Base-by-base conservation (phyloP, 257 asterid genomes). In the Mentha longifolia region DNA sequence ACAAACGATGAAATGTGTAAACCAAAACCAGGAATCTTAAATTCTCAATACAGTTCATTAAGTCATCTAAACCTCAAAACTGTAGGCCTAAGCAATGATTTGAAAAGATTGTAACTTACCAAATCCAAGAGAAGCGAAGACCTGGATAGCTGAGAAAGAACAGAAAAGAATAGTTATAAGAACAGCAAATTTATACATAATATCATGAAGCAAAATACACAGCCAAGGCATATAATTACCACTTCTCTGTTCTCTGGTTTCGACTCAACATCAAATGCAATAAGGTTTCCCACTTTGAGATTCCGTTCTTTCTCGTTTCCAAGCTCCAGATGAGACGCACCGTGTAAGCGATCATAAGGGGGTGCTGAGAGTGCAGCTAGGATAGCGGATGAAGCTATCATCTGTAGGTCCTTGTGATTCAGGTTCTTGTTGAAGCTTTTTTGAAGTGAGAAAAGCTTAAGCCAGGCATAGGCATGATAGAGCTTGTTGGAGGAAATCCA, bases 391-490 rank as follows among this genome's bases (percentile, higher is more conserved):
- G 77, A 72, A 16, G 77, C 77, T 51, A 72, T 72, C 64, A 63
- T 25, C 83, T 91, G 97, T 82, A 93, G 73, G 77, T 93, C 98
- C 79, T 89, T 93, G 82, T 93, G 98, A 77, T 83, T 89, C 31
- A 93, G 83, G 79, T 93, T 85, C 84, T 91, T 93, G 49, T 93
- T 87, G 67, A 89, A 91, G 77, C 88, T 85, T 72, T 90, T 93
- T 64, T 91, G 97, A 73, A 88, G 91, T 19, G 92, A 78, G 87
- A 87, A 93, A 67, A 93, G 96, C 85, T 91, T 93, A 54, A 93
- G 94, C 98, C 97, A 91, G 54, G 97, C 98, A 79, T 88, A 91
- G 37, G 98, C 98, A 84, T 91, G 98, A 83, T 93, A 88, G 28
- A 93, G 96, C 80, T 93, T 85, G 73, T 75, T 89, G 68, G 95